phyloP scores from a whole-genome alignment of 768 basidiomycete genomes.

The Lactarius tabidus region DNA sequence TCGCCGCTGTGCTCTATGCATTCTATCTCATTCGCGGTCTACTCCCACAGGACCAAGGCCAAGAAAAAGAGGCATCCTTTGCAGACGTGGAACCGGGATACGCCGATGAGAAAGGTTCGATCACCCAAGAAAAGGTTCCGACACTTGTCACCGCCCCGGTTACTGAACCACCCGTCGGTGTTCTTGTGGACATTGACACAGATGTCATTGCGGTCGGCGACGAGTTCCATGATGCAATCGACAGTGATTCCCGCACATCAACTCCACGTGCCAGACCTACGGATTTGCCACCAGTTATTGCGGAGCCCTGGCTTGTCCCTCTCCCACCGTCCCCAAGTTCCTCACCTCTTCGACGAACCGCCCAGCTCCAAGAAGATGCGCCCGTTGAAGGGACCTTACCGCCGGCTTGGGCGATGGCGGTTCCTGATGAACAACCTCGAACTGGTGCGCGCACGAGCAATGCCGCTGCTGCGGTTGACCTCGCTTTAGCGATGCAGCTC shows the following conservation, averaged over 20 bases:
- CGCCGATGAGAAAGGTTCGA: conserved; percentile 15
- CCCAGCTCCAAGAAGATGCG: conserved; percentile 13
- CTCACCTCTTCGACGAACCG: conserved; percentile 28
- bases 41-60: conserved; percentile 26
- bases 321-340: conserved; percentile 24
- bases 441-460: conserved; percentile 35
- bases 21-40: conserved; percentile 20
- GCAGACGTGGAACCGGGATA: conserved; percentile 11
- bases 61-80: conserved; percentile 23
- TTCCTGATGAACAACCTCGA: conserved; percentile 21
- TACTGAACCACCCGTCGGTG: conserved; percentile 1
- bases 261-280: background rate
- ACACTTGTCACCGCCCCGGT: background rate
- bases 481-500: conserved; percentile 75
- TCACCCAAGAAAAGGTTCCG: conserved; percentile 1
- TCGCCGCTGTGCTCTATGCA: conserved; percentile 28
- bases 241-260: background rate
- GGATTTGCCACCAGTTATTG: conserved; percentile 15
- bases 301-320: conserved; percentile 24
- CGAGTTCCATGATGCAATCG: conserved; percentile 11
- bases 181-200: conserved; percentile 17
- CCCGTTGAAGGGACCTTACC: background rate
- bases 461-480: conserved; percentile 46
- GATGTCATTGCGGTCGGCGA: conserved; percentile 8
- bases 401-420: conserved; percentile 18